Evolutionary conservation across 495 filamentous ascomycete genomes (phyloP).

Genomic region (Rusavskia elegans): DNA sequence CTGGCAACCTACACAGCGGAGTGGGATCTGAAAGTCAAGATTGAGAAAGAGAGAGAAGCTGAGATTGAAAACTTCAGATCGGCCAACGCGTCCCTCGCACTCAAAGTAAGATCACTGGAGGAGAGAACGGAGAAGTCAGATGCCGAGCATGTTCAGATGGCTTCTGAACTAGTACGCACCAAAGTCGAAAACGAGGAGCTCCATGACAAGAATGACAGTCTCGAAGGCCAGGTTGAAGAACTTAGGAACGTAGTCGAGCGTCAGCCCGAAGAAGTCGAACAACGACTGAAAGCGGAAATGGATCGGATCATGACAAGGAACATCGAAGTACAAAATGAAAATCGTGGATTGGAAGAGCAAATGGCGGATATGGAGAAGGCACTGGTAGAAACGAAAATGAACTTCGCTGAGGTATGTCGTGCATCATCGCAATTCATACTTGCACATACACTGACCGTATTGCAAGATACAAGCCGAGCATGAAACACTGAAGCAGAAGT

Average conservation of each 20-base stretch:
- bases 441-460: conserved; percentile 11
- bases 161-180: conserved; percentile 73
- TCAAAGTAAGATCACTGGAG: conserved; percentile 67
- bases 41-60: conserved; percentile 63
- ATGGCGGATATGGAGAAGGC: conserved; percentile 89
- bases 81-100: conserved; percentile 43
- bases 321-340: conserved; percentile 87
- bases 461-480: conserved; percentile 52
- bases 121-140: conserved; percentile 81
- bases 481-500: conserved; percentile 62
- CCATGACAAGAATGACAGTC: conserved; percentile 70
- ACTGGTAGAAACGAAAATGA: conserved; percentile 88
- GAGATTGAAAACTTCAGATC: conserved; percentile 64
- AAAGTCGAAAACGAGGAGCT: conserved; percentile 91
- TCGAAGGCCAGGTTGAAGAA: conserved; percentile 68
- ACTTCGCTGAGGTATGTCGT: conserved; percentile 69
- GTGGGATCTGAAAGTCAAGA: conserved; percentile 75
- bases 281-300: conserved; percentile 67
- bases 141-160: conserved; percentile 80
- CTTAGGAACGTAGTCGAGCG: conserved; percentile 70
- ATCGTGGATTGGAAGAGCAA: conserved; percentile 72
- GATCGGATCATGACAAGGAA: conserved; percentile 87
- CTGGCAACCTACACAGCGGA: conserved; percentile 68
- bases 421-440: neutral
- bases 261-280: conserved; percentile 81